Conservation (phyloP, 768 basidiomycete species). For the Mycena albidolilacea region DNA sequence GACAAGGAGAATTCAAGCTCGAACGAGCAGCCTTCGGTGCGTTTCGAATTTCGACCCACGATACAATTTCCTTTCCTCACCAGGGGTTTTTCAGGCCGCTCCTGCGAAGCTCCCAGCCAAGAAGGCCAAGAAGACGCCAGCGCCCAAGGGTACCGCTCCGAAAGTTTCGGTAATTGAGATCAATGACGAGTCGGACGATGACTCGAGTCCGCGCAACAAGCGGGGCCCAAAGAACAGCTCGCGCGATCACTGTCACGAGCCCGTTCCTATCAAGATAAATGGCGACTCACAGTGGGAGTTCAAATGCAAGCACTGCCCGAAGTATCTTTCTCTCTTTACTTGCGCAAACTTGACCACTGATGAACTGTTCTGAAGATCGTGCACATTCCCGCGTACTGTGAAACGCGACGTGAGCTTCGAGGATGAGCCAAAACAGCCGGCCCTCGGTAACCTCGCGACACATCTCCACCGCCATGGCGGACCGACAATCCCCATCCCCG, state of each 20-base stretch:
- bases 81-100: too few relatives aligned
- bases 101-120: neutral
- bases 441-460: conserved; percentile 46
- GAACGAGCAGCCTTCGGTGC: too few relatives aligned
- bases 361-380: neutral
- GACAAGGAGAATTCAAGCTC: too few relatives aligned
- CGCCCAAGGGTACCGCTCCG: neutral
- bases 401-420: conserved; percentile 33
- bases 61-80: too few relatives aligned
- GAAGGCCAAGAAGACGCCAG: neutral
- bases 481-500: conserved; percentile 10
- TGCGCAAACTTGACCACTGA: too few relatives aligned
- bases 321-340: neutral
- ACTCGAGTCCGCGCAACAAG: neutral
- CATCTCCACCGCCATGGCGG: conserved; percentile 39
- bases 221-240: conserved; percentile 3
- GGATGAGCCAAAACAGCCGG: conserved; percentile 41
- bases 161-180: conserved; percentile 12
- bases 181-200: too few relatives aligned
- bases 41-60: too few relatives aligned
- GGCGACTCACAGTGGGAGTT: too few relatives aligned
- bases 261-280: neutral
- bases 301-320: conserved; percentile 4
- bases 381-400: conserved; percentile 25
- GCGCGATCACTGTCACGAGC: conserved; percentile 1